These are phyloP conservation scores for Voacanga thouarsii DNA, from an alignment of 257 asterid genomes.

Conservation along the genomic window DNA sequence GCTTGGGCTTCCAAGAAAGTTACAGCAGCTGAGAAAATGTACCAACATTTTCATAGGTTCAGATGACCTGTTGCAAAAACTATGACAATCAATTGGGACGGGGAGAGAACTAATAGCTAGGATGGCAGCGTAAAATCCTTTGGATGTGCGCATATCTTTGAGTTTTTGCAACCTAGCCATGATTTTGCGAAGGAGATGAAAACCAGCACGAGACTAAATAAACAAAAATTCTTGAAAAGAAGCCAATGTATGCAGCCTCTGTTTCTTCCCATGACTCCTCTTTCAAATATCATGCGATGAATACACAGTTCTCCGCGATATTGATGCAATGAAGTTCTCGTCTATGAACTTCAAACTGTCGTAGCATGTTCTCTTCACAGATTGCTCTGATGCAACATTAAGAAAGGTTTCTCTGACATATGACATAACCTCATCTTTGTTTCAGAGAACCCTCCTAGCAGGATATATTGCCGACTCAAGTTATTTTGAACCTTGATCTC, in stretches of 20 bases:
- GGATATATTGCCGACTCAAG: background rate
- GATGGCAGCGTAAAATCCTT: too few relatives aligned
- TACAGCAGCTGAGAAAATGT: too few relatives aligned
- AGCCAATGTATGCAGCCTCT: background rate
- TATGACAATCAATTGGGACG: too few relatives aligned
- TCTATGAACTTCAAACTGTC: background rate
- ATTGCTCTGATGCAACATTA: background rate
- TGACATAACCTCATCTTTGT: background rate
- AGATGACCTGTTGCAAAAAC: too few relatives aligned
- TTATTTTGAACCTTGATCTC: background rate
- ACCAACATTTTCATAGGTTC: too few relatives aligned
- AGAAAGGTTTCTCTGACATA: background rate
- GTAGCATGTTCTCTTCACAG: background rate
- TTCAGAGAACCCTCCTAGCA: background rate
- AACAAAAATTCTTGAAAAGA: background rate
- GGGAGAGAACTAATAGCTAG: too few relatives aligned
- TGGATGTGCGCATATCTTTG: too few relatives aligned
- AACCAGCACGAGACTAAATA: background rate
- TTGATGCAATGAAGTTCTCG: background rate
- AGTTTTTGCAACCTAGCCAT: background rate
- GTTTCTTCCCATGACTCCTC: background rate
- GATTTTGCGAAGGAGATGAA: background rate
- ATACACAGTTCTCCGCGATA: background rate
- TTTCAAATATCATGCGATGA: background rate
- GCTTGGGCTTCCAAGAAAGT: too few relatives aligned